Conservation (phyloP, 805 yeast genomes). For the Metschnikowia drakensbergensis region DNA sequence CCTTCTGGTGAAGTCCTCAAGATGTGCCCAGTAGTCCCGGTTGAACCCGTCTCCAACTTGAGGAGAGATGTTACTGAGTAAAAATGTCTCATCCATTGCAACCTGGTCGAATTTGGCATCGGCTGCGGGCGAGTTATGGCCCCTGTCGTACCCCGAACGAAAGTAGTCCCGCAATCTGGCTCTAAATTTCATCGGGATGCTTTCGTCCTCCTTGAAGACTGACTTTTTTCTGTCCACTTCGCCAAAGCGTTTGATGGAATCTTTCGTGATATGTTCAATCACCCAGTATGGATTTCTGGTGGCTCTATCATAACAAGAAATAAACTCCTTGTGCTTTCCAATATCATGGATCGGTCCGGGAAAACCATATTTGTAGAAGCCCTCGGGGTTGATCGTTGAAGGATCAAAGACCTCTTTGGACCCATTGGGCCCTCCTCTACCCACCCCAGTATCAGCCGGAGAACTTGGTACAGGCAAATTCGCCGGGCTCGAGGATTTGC, state of each 20-base stretch:
- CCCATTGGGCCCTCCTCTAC: neutral
- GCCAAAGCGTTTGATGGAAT: constrained; percentile 49
- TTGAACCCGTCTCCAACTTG: constrained; percentile 98
- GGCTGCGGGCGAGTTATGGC: constrained; percentile 98
- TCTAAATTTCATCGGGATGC: constrained; percentile 71
- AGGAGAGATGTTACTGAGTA: constrained; percentile 86
- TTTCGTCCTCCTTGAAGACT: constrained; percentile 82
- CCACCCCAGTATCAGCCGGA: constrained; percentile 11
- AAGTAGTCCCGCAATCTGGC: constrained; percentile 80
- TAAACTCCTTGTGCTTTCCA: constrained; percentile 66
- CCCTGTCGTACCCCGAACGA: constrained; percentile 93
- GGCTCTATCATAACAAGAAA: constrained; percentile 81
- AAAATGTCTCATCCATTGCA: constrained; percentile 95
- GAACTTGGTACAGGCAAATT: constrained; percentile 5
- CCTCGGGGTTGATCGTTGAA: constrained; percentile 61
- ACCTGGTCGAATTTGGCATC: constrained; percentile 85
- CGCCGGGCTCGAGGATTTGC: constrained; percentile 25
- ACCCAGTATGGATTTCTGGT: constrained; percentile 84
- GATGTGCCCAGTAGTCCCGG: constrained; percentile 95
- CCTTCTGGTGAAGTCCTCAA: constrained; percentile 83
- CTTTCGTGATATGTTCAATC: constrained; percentile 84
- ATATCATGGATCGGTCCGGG: constrained; percentile 95
- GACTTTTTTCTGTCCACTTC: constrained; percentile 76
- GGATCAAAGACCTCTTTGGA: constrained; percentile 24
- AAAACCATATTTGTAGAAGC: constrained; percentile 84